Evolutionary conservation across 2,329 filamentous ascomycete genomes (phyloP).

Genomic region (Aspergillus jensenii): DNA sequence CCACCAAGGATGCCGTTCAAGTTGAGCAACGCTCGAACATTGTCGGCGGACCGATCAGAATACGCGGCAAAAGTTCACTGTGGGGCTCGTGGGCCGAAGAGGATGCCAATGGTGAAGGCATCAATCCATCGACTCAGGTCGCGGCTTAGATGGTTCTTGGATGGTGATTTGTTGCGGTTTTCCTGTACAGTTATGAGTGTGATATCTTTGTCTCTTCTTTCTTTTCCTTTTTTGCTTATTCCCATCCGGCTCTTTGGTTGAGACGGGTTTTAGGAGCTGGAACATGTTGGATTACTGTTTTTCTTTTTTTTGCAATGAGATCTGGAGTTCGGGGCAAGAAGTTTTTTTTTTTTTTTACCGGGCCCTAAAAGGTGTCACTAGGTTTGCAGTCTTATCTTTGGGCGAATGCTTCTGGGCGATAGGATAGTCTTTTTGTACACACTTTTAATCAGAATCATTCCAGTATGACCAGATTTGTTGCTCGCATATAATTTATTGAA

Average conservation of each 20-base stretch:
- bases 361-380: constrained; percentile 17
- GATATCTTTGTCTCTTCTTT: not conserved
- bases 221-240: not conserved
- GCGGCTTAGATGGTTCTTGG: constrained; percentile 11
- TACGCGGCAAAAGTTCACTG: constrained; percentile 88
- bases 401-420: constrained; percentile 15
- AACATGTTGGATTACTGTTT: constrained; percentile 3
- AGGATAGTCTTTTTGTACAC: constrained; percentile 12
- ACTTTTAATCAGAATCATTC: constrained; percentile 5
- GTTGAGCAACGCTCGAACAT: constrained; percentile 76
- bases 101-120: constrained; percentile 49
- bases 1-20: constrained; percentile 97
- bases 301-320: not conserved
- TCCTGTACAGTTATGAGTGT: constrained; percentile 14
- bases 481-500: too few relatives aligned
- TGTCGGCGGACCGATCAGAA: constrained; percentile 76
- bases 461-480: not conserved
- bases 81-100: constrained; percentile 96
- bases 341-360: constrained; percentile 1
- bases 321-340: constrained; percentile 4
- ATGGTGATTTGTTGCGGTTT: not conserved
- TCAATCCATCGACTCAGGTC: constrained; percentile 33
- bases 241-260: not conserved
- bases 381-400: constrained; percentile 2
- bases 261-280: constrained; percentile 1